These are phyloP conservation scores for Podospora pseudopauciseta DNA, from an alignment of 495 filamentous ascomycete species.

Conservation along the genomic window DNA sequence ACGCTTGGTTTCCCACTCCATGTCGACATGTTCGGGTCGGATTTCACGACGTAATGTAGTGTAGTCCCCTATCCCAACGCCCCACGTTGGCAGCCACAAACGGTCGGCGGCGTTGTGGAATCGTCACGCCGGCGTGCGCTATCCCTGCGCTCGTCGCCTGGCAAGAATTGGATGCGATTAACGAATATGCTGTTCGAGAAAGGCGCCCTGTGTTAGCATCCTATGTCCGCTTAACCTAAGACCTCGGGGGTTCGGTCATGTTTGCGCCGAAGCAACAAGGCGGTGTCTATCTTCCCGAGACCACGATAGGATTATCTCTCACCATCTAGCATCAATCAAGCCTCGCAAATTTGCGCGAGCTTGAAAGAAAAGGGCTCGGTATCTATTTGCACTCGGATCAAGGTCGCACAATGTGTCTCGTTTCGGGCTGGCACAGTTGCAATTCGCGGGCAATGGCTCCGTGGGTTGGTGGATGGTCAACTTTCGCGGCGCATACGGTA, in stretches of 20 bases:
- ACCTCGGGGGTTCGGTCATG: not conserved
- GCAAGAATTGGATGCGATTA: not conserved
- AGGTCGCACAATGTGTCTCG: not conserved
- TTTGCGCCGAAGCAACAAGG: not conserved
- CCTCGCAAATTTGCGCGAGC: not conserved
- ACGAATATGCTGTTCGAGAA: not conserved
- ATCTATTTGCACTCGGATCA: not conserved
- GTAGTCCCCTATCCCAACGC: not conserved
- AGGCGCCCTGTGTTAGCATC: not conserved
- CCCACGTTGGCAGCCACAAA: not conserved
- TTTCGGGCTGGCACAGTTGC: not conserved
- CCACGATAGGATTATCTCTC: not conserved
- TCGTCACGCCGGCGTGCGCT: not conserved
- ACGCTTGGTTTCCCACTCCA: slow-evolving; percentile 78
- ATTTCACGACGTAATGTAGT: not conserved
- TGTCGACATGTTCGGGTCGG: slow-evolving; percentile 53
- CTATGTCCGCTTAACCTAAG: not conserved
- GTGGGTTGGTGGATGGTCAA: not conserved
- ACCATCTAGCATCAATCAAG: not conserved
- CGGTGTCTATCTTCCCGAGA: not conserved
- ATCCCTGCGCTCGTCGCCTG: not conserved
- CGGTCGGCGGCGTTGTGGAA: not conserved
- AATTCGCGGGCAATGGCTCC: not conserved
- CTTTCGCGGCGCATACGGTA: not conserved
- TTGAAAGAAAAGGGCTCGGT: not conserved